Conservation (phyloP, 129 eudicot genomes). For the Centrapalus pauciflorus region DNA sequence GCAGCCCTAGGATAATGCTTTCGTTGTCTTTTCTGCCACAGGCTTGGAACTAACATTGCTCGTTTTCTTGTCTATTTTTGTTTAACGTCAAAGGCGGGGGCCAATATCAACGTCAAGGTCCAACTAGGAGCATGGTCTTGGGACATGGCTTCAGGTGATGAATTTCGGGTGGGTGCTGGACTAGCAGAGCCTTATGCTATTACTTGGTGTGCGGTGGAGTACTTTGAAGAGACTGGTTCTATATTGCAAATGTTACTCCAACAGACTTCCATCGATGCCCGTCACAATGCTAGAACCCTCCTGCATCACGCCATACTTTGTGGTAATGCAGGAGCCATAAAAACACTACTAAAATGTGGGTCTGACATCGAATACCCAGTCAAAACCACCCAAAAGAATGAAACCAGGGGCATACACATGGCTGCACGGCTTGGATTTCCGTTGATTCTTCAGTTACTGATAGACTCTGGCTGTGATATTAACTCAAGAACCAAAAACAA, state of each 20-base stretch:
- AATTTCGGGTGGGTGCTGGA: conserved; percentile 92
- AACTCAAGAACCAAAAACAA: conserved; percentile 44
- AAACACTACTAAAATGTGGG: conserved; percentile 50
- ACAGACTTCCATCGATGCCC: conserved; percentile 26
- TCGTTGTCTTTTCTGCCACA: conserved; percentile 10
- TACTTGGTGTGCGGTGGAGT: conserved; percentile 93
- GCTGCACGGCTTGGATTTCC: conserved; percentile 72
- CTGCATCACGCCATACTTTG: conserved; percentile 90
- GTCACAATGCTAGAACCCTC: conserved; percentile 67
- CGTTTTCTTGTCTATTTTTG: not conserved
- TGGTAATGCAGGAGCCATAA: conserved; percentile 49
- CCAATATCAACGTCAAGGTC: conserved; percentile 50
- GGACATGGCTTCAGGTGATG: conserved; percentile 82
- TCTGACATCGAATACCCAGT: conserved; percentile 51
- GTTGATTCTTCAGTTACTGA: conserved; percentile 39
- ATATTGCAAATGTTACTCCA: conserved; percentile 72
- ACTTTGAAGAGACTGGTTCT: conserved; percentile 74
- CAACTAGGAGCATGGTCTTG: conserved; percentile 96
- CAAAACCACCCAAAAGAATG: conserved; percentile 39
- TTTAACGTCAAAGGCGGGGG: conserved; percentile 52
- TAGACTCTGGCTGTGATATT: conserved; percentile 63
- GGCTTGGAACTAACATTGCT: conserved; percentile 3
- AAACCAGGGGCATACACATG: conserved; percentile 70
- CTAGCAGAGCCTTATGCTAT: conserved; percentile 70
- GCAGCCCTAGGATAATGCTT: not conserved